These are phyloP conservation scores for Eryngium alpinum DNA, from an alignment of 140 eudicot species.

Conservation along the genomic window DNA sequence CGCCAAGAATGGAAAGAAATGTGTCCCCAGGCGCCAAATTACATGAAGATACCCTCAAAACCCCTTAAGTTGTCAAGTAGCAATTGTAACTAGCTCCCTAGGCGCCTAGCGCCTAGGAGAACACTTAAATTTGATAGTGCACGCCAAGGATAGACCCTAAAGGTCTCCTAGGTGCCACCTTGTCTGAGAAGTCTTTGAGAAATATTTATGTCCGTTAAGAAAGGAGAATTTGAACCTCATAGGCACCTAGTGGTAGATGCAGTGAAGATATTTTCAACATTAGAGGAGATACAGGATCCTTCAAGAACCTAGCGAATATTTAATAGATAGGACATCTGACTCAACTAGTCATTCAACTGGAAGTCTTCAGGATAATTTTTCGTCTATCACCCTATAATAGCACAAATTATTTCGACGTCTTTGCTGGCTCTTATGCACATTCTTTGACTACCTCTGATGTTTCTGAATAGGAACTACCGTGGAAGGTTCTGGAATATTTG, in stretches of 20 bases:
- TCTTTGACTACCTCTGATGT: conserved; percentile 28
- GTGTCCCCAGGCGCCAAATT: too few relatives aligned
- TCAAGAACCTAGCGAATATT: conserved; percentile 40
- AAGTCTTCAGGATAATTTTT: conserved; percentile 31
- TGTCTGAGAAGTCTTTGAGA: too few relatives aligned
- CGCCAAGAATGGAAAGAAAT: too few relatives aligned
- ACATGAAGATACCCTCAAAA: too few relatives aligned
- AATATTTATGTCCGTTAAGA: too few relatives aligned
- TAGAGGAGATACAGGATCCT: conserved; percentile 33
- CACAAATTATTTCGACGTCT: conserved; percentile 52
- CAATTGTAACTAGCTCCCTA: too few relatives aligned
- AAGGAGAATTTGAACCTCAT: too few relatives aligned
- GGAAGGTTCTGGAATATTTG: conserved; percentile 60
- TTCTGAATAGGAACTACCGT: conserved; percentile 52
- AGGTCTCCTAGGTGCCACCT: too few relatives aligned
- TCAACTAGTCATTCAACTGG: conserved; percentile 65
- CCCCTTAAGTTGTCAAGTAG: too few relatives aligned
- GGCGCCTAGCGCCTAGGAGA: too few relatives aligned
- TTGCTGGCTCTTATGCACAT: conserved; percentile 31
- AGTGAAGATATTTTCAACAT: conserved; percentile 17
- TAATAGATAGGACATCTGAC: conserved; percentile 60
- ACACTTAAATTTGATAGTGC: too few relatives aligned
- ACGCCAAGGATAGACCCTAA: too few relatives aligned
- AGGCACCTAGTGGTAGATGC: conserved; percentile 20
- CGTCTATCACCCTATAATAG: conserved; percentile 33